Base-by-base conservation (phyloP, 2,329 filamentous ascomycete species). In the Cercospora citrullina region DNA sequence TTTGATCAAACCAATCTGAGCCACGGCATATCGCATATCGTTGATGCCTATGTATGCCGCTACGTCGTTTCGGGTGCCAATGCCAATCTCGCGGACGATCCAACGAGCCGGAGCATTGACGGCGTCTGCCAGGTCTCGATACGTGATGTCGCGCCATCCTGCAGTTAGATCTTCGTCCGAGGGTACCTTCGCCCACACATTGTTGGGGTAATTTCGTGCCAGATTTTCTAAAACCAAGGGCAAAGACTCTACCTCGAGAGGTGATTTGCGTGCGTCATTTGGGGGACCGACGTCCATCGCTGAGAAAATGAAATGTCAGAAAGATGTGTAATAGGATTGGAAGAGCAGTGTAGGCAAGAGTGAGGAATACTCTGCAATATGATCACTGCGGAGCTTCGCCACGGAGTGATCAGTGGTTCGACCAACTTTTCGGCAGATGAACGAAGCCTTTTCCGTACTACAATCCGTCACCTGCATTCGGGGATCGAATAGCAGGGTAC, bases 11-110 rank as follows among this genome's bases (percentile, higher is more conserved):
- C 69, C 74, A 14, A 72, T 58, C 31, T 73, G 67, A 10, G 68
- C 66, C 36, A 72, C 67, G 12, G 70, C 69, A 36, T 75, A 75
- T 51, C 71, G 65, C 10, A 67, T 65, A 21, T 75, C 72, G 48
- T 72, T 72, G 26, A 71, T 48, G 33, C 72, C 74, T 21, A 75
- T 71, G 28, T 74, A 76, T 4, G 74, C 69, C 23, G 71, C 71
- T 16, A 72, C 68, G 45, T 68, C 72, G 67, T 26, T 71, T 18
- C 31, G 68, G 30, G 14, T 68, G 60, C 65, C 71, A 72, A 68
- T 51, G 12, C 75, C 74, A 9, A 72, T 65, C 16, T 64, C 63
- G 23, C 72, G 57, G 42, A 71, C 55, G 6, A 71, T 58, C 67
- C 68, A 71, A 48, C 48, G 58, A 12, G 68, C 48, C 64, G 68